phyloP scores from a whole-genome alignment of 2,329 filamentous ascomycete genomes.

The Alternaria gaisen region DNA sequence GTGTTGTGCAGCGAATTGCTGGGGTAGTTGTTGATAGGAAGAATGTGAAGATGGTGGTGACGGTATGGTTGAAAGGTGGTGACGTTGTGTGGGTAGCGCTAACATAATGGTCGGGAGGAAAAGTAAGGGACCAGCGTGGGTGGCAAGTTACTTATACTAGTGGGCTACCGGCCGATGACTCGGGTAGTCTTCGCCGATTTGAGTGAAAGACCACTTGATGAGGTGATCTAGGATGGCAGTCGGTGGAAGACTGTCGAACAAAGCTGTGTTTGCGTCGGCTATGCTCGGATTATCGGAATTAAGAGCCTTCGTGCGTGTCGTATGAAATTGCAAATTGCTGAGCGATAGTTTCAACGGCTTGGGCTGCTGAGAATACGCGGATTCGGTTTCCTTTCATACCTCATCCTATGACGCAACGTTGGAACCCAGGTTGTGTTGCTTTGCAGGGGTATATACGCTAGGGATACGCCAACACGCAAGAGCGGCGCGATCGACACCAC shows the following conservation, averaged over 20 bases:
- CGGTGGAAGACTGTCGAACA: constrained; percentile 43
- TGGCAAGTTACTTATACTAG: constrained; percentile 52
- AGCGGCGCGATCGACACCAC: constrained; percentile 28
- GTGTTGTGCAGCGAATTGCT: constrained; percentile 35
- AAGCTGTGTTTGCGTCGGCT: constrained; percentile 30
- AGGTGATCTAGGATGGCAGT: constrained; percentile 43
- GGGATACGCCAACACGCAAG: constrained; percentile 6
- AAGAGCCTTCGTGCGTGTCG: constrained; percentile 28
- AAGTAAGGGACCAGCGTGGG: constrained; percentile 45
- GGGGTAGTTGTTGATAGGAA: constrained; percentile 40
- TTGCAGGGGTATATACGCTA: constrained; percentile 27
- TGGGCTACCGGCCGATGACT: constrained; percentile 40
- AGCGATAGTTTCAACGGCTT: constrained; percentile 40
- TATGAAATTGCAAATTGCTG: constrained; percentile 47
- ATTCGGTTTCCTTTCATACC: constrained; percentile 38
- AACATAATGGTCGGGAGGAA: constrained; percentile 48
- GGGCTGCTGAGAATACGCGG: constrained; percentile 34
- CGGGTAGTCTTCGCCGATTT: constrained; percentile 39
- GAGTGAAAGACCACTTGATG: constrained; percentile 37
- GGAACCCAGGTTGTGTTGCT: constrained; percentile 2
- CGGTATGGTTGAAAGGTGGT: constrained; percentile 43
- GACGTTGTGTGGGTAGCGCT: constrained; percentile 50
- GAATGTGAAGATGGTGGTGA: constrained; percentile 44
- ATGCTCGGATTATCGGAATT: constrained; percentile 39
- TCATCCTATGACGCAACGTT: constrained; percentile 24